These are phyloP conservation scores for Thielaviopsis musarum DNA, from an alignment of 2,329 filamentous ascomycete genomes.

Conservation along the genomic window DNA sequence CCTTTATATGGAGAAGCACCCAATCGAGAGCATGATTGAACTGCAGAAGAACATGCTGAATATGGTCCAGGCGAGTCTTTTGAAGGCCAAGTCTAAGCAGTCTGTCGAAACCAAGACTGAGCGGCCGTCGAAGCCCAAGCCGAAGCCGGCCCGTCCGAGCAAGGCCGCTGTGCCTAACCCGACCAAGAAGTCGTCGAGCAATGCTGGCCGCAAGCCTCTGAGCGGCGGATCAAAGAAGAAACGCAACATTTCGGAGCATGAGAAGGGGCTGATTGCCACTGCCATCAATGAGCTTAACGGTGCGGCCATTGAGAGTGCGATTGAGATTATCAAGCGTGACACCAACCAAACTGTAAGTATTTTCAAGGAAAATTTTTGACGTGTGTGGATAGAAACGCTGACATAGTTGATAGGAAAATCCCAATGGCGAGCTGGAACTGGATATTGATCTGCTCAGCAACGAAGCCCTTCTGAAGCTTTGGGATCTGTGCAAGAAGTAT, in stretches of 20 bases:
- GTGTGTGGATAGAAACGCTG: constrained; percentile 3
- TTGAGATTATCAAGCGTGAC: constrained; percentile 80
- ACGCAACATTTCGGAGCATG: constrained; percentile 49
- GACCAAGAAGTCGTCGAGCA: constrained; percentile 27
- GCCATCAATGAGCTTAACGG: constrained; percentile 70
- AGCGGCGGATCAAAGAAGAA: constrained; percentile 28
- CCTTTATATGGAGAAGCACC: constrained; percentile 32
- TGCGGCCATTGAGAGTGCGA: constrained; percentile 60
- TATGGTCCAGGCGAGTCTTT: constrained; percentile 53
- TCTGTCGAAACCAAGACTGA: constrained; percentile 33
- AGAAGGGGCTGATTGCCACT: constrained; percentile 83
- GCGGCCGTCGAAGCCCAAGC: constrained; percentile 41
- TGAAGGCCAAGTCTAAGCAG: constrained; percentile 52
- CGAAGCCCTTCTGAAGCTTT: constrained; percentile 36
- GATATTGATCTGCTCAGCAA: constrained; percentile 41
- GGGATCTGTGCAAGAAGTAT: constrained; percentile 28
- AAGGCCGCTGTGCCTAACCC: constrained; percentile 18
- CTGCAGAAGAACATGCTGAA: constrained; percentile 45
- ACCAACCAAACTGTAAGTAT: constrained; percentile 55
- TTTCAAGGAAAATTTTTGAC: neutral
- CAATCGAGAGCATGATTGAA: constrained; percentile 35
- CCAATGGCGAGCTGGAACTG: constrained; percentile 40
- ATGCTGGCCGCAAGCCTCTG: constrained; percentile 21
- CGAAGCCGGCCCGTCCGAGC: constrained; percentile 29
- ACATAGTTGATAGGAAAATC: constrained; percentile 31